phyloP scores from a whole-genome alignment of 345 rosid genomes.

The Citrus reticulata region DNA sequence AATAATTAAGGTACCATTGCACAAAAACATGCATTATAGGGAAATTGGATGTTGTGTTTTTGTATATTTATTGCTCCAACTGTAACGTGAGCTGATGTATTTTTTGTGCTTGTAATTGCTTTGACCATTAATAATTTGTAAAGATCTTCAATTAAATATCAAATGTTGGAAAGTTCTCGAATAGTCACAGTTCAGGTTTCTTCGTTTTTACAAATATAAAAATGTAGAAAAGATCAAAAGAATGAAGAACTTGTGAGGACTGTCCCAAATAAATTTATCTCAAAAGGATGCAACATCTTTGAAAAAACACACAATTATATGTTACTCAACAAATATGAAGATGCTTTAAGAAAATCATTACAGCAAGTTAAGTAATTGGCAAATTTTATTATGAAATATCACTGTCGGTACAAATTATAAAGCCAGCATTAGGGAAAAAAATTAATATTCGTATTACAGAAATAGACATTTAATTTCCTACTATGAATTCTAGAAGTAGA shows the following conservation, averaged over 20 bases:
- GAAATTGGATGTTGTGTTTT: neutral
- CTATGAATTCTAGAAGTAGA: neutral
- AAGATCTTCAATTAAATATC: neutral
- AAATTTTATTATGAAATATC: neutral
- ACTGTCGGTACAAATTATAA: neutral
- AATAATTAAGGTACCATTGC: neutral
- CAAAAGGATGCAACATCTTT: no score
- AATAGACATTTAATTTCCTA: constrained; percentile 8
- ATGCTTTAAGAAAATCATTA: neutral
- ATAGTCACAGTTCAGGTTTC: neutral
- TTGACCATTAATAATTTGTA: neutral
- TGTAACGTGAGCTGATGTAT: neutral
- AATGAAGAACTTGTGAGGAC: neutral
- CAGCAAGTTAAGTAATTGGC: neutral
- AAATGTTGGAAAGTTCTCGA: no score
- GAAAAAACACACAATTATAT: no score
- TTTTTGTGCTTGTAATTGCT: neutral
- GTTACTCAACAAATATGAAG: neutral
- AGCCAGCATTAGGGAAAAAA: constrained; percentile 7
- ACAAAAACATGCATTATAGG: neutral
- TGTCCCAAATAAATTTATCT: no score
- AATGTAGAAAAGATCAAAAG: neutral
- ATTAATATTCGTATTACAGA: neutral
- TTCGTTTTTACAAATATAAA: neutral
- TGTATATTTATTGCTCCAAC: neutral